Evolutionary conservation across 2,329 filamentous ascomycete genomes (phyloP).

Genomic region (Hypoxylon sp.): DNA sequence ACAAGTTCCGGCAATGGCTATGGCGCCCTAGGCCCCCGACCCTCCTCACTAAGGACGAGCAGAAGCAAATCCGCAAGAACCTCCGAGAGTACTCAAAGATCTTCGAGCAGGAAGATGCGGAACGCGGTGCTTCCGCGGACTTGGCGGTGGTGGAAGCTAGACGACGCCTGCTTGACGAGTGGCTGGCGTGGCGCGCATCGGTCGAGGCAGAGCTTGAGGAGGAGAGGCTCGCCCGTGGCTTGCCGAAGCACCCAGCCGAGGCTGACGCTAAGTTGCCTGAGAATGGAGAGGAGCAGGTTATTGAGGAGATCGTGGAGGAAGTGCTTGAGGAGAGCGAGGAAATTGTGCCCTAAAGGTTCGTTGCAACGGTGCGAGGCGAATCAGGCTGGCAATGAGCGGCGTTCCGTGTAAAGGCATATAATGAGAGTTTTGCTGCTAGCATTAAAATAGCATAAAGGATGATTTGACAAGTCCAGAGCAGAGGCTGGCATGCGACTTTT

Average conservation of each 20-base stretch:
- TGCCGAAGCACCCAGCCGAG: constrained; percentile 76
- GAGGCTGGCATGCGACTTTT: neutral
- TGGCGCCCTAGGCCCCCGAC: constrained; percentile 94
- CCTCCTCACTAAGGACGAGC: constrained; percentile 96
- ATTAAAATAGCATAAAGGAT: constrained; percentile 29
- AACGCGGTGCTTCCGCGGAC: constrained; percentile 94
- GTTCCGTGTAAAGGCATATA: constrained; percentile 51
- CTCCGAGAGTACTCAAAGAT: constrained; percentile 94
- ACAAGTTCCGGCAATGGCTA: constrained; percentile 97
- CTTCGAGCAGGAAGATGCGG: constrained; percentile 95
- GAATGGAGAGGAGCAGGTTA: constrained; percentile 80
- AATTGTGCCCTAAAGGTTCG: constrained; percentile 59
- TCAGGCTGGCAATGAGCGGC: constrained; percentile 42
- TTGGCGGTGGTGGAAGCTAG: constrained; percentile 92
- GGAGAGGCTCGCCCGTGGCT: constrained; percentile 77
- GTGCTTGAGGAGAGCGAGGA: constrained; percentile 90
- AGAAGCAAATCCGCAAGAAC: constrained; percentile 98
- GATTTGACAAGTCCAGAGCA: constrained; percentile 9
- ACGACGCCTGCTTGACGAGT: constrained; percentile 86
- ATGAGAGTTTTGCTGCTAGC: constrained; percentile 41
- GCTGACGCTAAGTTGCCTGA: constrained; percentile 72
- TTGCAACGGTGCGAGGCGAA: constrained; percentile 1
- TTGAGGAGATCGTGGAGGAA: constrained; percentile 92
- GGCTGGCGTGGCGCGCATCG: constrained; percentile 85
- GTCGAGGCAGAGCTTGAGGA: constrained; percentile 80